These are phyloP conservation scores for Suaeda aralocaspica DNA, from an alignment of 148 eudicot genomes.

Conservation along the genomic window DNA sequence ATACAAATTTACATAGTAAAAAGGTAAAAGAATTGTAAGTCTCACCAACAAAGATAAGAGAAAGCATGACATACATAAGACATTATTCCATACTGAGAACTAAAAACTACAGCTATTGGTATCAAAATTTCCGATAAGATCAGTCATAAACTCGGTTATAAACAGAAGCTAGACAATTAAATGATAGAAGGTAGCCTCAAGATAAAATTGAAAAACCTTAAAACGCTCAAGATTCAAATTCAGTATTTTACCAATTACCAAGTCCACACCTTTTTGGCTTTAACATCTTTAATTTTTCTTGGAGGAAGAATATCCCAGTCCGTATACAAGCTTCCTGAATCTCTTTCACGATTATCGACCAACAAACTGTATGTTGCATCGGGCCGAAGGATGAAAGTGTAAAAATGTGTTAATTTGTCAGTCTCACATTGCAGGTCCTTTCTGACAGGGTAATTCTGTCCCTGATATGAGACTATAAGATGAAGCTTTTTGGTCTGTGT, in stretches of 20 bases:
- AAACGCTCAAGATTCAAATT: background rate
- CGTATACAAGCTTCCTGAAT: constrained; percentile 76
- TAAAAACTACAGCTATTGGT: background rate
- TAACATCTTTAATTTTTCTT: constrained; percentile 61
- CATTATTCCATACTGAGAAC: background rate
- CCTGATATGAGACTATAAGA: constrained; percentile 79
- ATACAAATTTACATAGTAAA: background rate
- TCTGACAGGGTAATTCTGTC: constrained; percentile 82
- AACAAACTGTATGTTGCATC: constrained; percentile 79
- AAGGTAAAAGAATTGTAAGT: background rate
- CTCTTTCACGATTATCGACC: constrained; percentile 78
- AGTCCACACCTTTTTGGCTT: constrained; percentile 71
- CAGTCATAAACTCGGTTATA: background rate
- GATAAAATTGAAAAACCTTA: too few species aligned
- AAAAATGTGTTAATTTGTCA: constrained; percentile 93
- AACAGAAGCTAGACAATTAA: constrained; percentile 3
- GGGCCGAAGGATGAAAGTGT: constrained; percentile 80
- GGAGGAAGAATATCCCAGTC: constrained; percentile 98
- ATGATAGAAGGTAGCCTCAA: too few species aligned
- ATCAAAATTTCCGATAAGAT: background rate
- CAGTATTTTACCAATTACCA: background rate
- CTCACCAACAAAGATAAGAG: background rate
- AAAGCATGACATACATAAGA: background rate
- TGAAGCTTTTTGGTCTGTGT: constrained; percentile 85
- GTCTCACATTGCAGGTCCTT: constrained; percentile 95